These are phyloP conservation scores for Erysiphe neolycopersici DNA, from an alignment of 2,329 filamentous ascomycete species.

Conservation along the genomic window DNA sequence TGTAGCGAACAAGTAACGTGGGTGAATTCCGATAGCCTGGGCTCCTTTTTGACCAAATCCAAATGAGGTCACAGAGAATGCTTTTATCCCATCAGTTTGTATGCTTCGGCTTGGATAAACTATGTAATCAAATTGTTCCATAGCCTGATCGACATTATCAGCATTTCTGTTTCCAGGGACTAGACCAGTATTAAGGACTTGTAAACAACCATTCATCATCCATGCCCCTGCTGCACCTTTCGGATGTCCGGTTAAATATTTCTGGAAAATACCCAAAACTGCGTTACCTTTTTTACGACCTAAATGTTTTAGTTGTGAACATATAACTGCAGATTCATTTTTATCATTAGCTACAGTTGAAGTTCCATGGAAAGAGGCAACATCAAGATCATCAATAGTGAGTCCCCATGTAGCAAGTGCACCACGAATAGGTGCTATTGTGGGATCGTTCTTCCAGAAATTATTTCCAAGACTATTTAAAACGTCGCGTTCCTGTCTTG, in stretches of 20 bases:
- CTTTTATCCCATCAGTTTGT: slow-evolving; percentile 94
- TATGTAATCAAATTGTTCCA: slow-evolving; percentile 96
- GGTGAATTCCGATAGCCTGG: slow-evolving; percentile 89
- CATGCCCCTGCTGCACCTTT: slow-evolving; percentile 98
- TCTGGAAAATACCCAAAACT: slow-evolving; percentile 92
- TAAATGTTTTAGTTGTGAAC: slow-evolving; percentile 83
- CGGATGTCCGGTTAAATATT: slow-evolving; percentile 93
- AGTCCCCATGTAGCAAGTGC: slow-evolving; percentile 94
- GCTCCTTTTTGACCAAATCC: slow-evolving; percentile 98
- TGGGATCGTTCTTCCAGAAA: slow-evolving; percentile 93
- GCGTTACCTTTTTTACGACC: slow-evolving; percentile 93
- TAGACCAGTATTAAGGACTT: slow-evolving; percentile 78
- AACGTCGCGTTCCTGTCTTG: slow-evolving; percentile 77
- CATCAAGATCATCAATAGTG: slow-evolving; percentile 80
- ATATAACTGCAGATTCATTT: slow-evolving; percentile 95
- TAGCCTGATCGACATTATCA: slow-evolving; percentile 84
- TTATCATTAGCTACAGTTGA: slow-evolving; percentile 98
- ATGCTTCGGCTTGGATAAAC: slow-evolving; percentile 88
- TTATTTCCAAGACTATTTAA: slow-evolving; percentile 84
- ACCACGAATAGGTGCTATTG: slow-evolving; percentile 84
- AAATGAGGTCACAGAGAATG: slow-evolving; percentile 95
- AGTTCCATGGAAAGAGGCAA: slow-evolving; percentile 96
- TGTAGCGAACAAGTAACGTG: slow-evolving; percentile 85
- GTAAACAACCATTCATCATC: slow-evolving; percentile 98
- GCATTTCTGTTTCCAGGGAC: slow-evolving; percentile 95